These are phyloP conservation scores for Penicillium sp. DNA, from an alignment of 2,329 filamentous ascomycete genomes.

Conservation along the genomic window DNA sequence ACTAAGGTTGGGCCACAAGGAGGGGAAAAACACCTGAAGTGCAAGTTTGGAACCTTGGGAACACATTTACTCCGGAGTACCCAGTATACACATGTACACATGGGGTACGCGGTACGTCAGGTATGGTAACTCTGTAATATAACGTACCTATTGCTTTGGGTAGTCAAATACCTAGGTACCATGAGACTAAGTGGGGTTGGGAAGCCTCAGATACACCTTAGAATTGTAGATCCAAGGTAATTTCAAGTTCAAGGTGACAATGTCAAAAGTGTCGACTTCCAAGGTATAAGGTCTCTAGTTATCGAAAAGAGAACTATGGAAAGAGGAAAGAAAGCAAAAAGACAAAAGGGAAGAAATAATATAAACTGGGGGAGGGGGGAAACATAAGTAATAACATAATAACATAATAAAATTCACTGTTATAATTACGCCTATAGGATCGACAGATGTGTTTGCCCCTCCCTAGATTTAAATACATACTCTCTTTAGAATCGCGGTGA, in stretches of 20 bases:
- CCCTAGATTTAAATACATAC: slow-evolving; percentile 15
- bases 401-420: slow-evolving; percentile 4
- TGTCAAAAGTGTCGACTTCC: no score
- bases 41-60: neutral
- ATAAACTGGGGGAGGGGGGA: neutral
- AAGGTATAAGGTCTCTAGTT: neutral
- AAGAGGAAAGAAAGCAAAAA: neutral
- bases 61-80: neutral
- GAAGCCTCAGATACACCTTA: neutral
- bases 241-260: neutral
- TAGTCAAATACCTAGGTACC: neutral
- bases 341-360: neutral
- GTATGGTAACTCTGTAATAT: neutral
- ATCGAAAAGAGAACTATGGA: neutral
- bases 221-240: neutral
- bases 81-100: neutral
- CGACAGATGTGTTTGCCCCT: slow-evolving; percentile 25
- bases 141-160: neutral
- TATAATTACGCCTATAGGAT: slow-evolving; percentile 13
- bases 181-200: neutral
- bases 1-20: slow-evolving; percentile 12
- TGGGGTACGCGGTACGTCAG: neutral
- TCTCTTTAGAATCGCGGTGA: neutral
- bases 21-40: slow-evolving; percentile 10
- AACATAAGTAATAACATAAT: neutral